Conservation (phyloP, 2,329 filamentous ascomycete species). For the Claviceps monticola region DNA sequence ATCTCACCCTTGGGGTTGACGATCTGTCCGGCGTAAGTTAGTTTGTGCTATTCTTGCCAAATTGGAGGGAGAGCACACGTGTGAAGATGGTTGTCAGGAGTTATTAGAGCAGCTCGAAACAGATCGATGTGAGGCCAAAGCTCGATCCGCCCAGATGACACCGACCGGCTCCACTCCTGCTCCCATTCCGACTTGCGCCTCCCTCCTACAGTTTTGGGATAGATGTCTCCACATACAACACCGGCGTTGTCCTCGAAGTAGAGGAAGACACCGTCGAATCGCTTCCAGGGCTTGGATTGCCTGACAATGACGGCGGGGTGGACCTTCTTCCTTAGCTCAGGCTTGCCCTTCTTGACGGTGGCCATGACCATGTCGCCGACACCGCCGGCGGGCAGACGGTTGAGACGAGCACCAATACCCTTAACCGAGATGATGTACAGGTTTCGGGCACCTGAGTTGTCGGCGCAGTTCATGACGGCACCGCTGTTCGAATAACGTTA, state of each 20-base stretch:
- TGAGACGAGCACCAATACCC: conserved; percentile 93
- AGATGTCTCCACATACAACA: conserved; percentile 56
- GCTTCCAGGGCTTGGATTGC: conserved; percentile 99
- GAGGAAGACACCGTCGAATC: conserved; percentile 94
- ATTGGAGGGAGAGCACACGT: neutral
- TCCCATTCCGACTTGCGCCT: neutral
- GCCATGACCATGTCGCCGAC: conserved; percentile 99
- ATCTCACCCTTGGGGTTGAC: conserved; percentile 99
- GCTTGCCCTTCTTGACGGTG: conserved; percentile 99
- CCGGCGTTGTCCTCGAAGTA: conserved; percentile 99
- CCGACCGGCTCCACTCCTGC: neutral
- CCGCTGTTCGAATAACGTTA: conserved; percentile 43
- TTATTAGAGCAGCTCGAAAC: neutral
- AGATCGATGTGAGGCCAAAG: neutral
- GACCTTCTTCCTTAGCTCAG: conserved; percentile 99
- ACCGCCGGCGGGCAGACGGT: conserved; percentile 92
- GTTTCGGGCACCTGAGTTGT: conserved; percentile 98
- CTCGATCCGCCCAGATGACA: neutral
- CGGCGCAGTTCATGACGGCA: conserved; percentile 99
- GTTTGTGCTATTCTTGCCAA: neutral
- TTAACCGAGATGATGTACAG: conserved; percentile 99
- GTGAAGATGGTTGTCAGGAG: neutral
- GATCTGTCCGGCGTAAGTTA: conserved; percentile 52
- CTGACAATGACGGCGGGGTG: conserved; percentile 98
- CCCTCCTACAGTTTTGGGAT: neutral